Evolutionary conservation across 108 stramenopile genomes (phyloP), one percentile per base, ranked within the genome.

Genomic region (Nitzschia sp.): DNA sequence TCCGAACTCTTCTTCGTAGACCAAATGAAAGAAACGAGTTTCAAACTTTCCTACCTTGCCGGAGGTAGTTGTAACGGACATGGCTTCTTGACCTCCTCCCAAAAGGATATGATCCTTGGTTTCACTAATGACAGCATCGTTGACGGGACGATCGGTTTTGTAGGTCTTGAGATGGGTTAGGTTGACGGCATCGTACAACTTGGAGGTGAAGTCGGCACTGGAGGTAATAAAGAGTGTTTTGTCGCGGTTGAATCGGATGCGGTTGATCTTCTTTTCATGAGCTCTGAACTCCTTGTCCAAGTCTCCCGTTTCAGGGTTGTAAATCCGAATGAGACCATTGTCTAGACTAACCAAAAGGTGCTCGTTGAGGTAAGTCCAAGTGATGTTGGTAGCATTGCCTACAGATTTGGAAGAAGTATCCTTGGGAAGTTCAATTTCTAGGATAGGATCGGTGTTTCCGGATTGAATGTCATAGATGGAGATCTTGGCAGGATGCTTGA

Each of bases 31-130:
- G 79, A 99, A 96, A 41, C 96, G 79, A 3, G 96, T 95, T 75
- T 98, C 99, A 80, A 98, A 99, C 72, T 98, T 97, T 63, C 99
- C 99, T 7, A 92, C 96, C 79, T 89, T 91, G 5, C 95, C 96
- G n/a, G 95, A 78, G 12, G 98, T 99, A 12, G 98, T 98, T 43
- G 98, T 99, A 11, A 99, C 98, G 66, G 78, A 80, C 95, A 95
- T 96, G 56, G 98, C 98, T 68, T 99, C 98, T 80, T 99, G 98
- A 24, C 98, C 98, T 51, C 98, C 98, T 11, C 97, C 98, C 63
- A 98, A 70, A 40, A 99, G 69, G 34, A 99, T 96, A 65, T 98
- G 98, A 71, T 97, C 97, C 77, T 95, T 93, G 12, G 78, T 85
- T 54, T 94, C 95, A 29, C 88, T 86, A 62, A 99, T 96, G 53